Evolutionary conservation across 1,284 basidiomycete genomes (phyloP).

Genomic region (Leccinum glutinopallens): DNA sequence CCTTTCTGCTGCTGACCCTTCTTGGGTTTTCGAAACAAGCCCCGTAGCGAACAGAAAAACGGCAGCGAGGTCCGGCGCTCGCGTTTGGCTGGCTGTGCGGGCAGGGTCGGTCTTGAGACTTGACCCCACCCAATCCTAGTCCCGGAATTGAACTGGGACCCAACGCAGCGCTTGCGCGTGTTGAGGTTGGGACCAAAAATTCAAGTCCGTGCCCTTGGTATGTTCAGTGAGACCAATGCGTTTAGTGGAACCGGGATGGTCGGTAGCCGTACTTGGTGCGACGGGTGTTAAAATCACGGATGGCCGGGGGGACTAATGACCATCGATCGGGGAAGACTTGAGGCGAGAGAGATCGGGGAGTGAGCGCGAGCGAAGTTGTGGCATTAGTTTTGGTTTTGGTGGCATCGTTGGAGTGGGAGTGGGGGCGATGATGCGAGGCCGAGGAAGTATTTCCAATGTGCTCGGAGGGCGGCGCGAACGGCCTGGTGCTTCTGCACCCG

Average conservation of each 20-base stretch:
- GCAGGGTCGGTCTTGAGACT: background rate
- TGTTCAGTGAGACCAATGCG: no score
- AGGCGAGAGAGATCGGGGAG: no score
- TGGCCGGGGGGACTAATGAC: slow-evolving; percentile 2
- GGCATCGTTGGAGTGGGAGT: background rate
- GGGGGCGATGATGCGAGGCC: background rate
- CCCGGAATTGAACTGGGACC: background rate
- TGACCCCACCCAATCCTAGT: background rate
- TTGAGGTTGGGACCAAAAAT: no score
- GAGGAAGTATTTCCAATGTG: background rate
- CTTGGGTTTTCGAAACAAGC: slow-evolving; percentile 28
- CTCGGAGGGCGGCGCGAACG: slow-evolving; percentile 37
- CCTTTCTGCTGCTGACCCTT: slow-evolving; percentile 3
- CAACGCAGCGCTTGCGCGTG: background rate
- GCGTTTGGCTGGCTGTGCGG: background rate
- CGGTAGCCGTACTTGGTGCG: no score
- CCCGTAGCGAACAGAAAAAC: slow-evolving; percentile 33
- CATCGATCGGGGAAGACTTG: slow-evolving; percentile 7
- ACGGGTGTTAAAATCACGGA: no score
- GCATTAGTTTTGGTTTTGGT: background rate
- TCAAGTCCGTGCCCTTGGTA: no score
- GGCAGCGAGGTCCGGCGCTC: slow-evolving; percentile 26
- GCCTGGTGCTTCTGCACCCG: background rate
- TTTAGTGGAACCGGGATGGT: no score
- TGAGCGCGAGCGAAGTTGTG: background rate